Conservation (phyloP, 495 filamentous ascomycete species). For the Daldinia decipiens region DNA sequence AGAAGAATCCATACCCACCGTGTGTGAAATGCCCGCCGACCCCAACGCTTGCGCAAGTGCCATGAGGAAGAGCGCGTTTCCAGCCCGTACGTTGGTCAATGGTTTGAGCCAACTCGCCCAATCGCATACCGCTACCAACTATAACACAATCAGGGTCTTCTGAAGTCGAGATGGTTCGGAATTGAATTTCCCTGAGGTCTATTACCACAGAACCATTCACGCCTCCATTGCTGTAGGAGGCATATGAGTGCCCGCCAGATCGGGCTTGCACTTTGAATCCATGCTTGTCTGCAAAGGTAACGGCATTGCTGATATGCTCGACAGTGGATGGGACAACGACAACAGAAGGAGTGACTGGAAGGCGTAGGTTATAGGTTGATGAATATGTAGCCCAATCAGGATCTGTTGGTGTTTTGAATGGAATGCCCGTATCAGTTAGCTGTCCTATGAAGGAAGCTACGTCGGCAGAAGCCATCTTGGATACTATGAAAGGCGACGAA, state of each 20-base stretch:
- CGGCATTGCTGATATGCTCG: conserved; percentile 61
- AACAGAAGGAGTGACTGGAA: conserved; percentile 64
- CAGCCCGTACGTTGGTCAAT: conserved; percentile 51
- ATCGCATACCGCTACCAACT: conserved; percentile 65
- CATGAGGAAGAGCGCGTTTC: conserved; percentile 68
- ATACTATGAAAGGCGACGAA: neutral
- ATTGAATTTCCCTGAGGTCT: conserved; percentile 58
- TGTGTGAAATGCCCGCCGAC: conserved; percentile 75
- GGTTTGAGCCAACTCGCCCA: conserved; percentile 67
- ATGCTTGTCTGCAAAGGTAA: conserved; percentile 58
- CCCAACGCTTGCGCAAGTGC: conserved; percentile 68
- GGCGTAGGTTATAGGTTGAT: conserved; percentile 67
- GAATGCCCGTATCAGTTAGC: neutral
- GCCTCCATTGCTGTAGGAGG: conserved; percentile 63
- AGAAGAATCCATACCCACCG: conserved; percentile 71
- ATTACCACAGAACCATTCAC: conserved; percentile 62
- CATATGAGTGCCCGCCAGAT: conserved; percentile 78
- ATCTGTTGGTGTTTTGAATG: conserved; percentile 11
- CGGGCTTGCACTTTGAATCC: conserved; percentile 68
- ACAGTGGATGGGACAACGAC: conserved; percentile 63
- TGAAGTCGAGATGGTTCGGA: conserved; percentile 13
- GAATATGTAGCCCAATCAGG: conserved; percentile 48
- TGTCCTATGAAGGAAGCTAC: neutral
- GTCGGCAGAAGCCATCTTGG: conserved; percentile 17
- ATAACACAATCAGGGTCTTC: conserved; percentile 52